Conservation (phyloP, 225 moss, liverwort and hornwort species). For the Pleurozium schreberi region DNA sequence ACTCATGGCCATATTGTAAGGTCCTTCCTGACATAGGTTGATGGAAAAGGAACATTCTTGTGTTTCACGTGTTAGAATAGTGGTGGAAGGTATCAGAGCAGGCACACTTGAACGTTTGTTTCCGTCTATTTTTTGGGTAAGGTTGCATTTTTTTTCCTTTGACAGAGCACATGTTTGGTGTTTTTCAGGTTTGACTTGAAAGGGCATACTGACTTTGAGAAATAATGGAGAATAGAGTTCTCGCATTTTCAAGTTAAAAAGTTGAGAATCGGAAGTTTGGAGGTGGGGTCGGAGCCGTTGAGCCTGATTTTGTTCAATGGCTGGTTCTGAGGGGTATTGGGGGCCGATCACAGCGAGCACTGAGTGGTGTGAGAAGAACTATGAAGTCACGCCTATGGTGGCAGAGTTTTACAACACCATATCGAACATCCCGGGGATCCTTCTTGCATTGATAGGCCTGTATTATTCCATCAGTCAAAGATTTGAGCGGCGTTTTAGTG, state of each 20-base stretch:
- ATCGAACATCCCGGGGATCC: slow-evolving; percentile 65
- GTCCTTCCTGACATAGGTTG: not conserved
- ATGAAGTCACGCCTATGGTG: slow-evolving; percentile 55
- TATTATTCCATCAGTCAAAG: slow-evolving; percentile 57
- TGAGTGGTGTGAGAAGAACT: slow-evolving; percentile 82
- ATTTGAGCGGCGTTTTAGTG: slow-evolving; percentile 74
- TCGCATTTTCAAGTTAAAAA: not conserved
- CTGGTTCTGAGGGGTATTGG: slow-evolving; percentile 45
- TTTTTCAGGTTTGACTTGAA: not conserved
- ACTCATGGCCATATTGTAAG: not conserved
- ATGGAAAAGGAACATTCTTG: not conserved
- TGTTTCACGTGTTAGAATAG: not conserved
- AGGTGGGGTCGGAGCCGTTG: not conserved
- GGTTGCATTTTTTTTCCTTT: not conserved
- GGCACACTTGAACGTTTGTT: not conserved
- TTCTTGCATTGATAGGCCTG: slow-evolving; percentile 68
- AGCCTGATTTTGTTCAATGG: slow-evolving; percentile 10
- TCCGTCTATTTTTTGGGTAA: not conserved
- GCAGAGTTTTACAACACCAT: slow-evolving; percentile 80
- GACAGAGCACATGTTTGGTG: not conserved
- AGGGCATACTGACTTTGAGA: not conserved
- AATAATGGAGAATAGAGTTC: not conserved
- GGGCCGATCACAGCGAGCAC: slow-evolving; percentile 71
- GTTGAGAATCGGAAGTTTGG: not conserved
- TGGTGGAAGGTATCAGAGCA: not conserved